Evolutionary conservation across 371 early-diverging fungal species (phyloP), one percentile per base, ranked within the genome.

Genomic region (Circinella minor): DNA sequence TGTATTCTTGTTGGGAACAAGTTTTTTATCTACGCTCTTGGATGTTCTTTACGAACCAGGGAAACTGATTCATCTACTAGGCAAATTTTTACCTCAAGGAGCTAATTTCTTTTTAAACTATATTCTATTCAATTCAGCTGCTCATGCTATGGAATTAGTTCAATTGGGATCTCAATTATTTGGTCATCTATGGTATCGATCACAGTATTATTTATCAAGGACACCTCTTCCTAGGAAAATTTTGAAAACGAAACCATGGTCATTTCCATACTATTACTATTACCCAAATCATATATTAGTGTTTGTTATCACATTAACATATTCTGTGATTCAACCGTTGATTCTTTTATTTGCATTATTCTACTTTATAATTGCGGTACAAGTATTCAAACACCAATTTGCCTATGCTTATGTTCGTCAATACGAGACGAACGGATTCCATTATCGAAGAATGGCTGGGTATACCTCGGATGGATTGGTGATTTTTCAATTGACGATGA

Each of bases 271-370:
- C 80, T 84, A 89, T 73, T 87, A 88, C 62, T 85, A 92, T 68
- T 90, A 91, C 55, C 91, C 92, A 3, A 85, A 86, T 49, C 93
- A 90, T 64, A 86, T 94, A 38, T 80, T 97, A 17, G 82, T 95
- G 3, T 90, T 95, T 65, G 92, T 93, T 15, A 93, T 96, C 57
- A 89, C 93, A n/a, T 59, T 96, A 46, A 90, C 93, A 0, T 98
- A 98, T 79, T 91, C 95, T 27, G 89, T 90, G 18, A 92, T 96
- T 46, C 90, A 94, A 64, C 98, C 98, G 0, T 72, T 97, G 15
- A 92, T 96, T 39, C 79, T 96, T 18, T 78, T 92, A 7, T 92
- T 95, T 72, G 92, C 92, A 3, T 71, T 90, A 4, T 69, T 93
- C 4, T 97, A 94, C 75, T 98, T 89, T 78, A 76, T 81, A 1